Base-by-base conservation (phyloP, 257 asterid species). In the Solanum habrochaites region DNA sequence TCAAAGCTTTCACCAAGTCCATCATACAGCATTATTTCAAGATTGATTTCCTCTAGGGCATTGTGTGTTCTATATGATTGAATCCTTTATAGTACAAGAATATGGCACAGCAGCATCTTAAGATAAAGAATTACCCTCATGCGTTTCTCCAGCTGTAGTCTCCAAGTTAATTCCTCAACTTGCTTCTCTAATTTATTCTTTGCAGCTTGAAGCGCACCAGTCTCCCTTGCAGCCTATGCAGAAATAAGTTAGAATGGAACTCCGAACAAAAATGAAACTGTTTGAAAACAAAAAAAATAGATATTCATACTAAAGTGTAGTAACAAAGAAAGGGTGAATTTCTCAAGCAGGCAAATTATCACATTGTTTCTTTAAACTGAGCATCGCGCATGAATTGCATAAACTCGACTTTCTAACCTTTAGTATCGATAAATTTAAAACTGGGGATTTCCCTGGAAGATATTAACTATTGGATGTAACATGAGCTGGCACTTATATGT, bases 111-210 rank as follows among this genome's bases (percentile, higher is more conserved):
- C 25, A 37, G 49, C 29, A 83, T 25, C 52, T 49, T 18, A 62
- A 27, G 60, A 75, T n/a, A 42, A n/a, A 74, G 58, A 75, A 75
- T 13, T 42, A 87, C 89, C 87, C 87, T 87, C 85, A 70, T 83
- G 62, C 87, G 87, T 83, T 87, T 87, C 89, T 87, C 89, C 64
- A 70, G 52, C 42, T 83, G 64, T 37, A 87, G 70, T 87, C 62
- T 77, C 82, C 39, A 58, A 69, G 87, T 71, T 47, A 87, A 60
- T 60, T 87, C 89, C 60, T 87, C 87, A 52, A 87, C 89, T 52
- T 87, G 73, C 72, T 87, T 87, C 70, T 86, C 88, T 29, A 86
- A 47, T 7, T 86, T 86, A 23, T 52, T 45, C 83, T 72, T 71
- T 39, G 83, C 67, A 43, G 78, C 88, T 87, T 87, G 87, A 52